Evolutionary conservation across 176 grass and related monocot genomes (phyloP).

Genomic region (Dendrocalamus sinicus): DNA sequence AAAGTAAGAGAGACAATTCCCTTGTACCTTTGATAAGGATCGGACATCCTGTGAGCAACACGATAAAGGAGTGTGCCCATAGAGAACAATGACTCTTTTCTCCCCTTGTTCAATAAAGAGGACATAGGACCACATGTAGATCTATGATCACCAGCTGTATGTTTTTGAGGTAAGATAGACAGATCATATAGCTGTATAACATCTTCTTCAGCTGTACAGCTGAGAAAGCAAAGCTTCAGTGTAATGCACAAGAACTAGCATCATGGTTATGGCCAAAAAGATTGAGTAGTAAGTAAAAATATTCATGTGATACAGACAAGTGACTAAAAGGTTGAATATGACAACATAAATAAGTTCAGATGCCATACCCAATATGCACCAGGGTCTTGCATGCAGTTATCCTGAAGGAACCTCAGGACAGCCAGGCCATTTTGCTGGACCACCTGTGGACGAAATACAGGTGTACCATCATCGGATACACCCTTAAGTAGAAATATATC

Average conservation of each 20-base stretch:
- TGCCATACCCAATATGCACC: slow-evolving; percentile 93
- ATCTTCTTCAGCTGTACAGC: slow-evolving; percentile 97
- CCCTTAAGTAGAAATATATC: slow-evolving; percentile 95
- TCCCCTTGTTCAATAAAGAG: slow-evolving; percentile 85
- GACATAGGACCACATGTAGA: slow-evolving; percentile 68
- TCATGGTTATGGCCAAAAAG: slow-evolving; percentile 15
- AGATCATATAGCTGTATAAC: slow-evolving; percentile 93
- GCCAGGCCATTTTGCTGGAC: slow-evolving; percentile 98
- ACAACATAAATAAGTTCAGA: slow-evolving; percentile 6
- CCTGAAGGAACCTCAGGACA: slow-evolving; percentile 91
- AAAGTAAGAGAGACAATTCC: slow-evolving; percentile 10
- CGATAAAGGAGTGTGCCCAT: slow-evolving; percentile 92
- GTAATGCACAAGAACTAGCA: slow-evolving; percentile 34
- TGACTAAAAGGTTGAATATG: slow-evolving; percentile 17
- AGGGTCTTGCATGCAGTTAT: slow-evolving; percentile 97
- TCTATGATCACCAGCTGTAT: slow-evolving; percentile 70
- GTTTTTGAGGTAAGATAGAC: slow-evolving; percentile 74
- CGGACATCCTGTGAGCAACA: slow-evolving; percentile 96
- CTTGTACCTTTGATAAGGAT: slow-evolving; percentile 88
- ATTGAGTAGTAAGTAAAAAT: slow-evolving; percentile 12
- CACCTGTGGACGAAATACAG: slow-evolving; percentile 93
- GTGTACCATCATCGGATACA: slow-evolving; percentile 88
- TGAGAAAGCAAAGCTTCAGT: slow-evolving; percentile 56
- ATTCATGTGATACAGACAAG: slow-evolving; percentile 4
- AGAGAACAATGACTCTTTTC: slow-evolving; percentile 92